Base-by-base conservation (phyloP, 805 yeast species). In the Lachancea sp. region DNA sequence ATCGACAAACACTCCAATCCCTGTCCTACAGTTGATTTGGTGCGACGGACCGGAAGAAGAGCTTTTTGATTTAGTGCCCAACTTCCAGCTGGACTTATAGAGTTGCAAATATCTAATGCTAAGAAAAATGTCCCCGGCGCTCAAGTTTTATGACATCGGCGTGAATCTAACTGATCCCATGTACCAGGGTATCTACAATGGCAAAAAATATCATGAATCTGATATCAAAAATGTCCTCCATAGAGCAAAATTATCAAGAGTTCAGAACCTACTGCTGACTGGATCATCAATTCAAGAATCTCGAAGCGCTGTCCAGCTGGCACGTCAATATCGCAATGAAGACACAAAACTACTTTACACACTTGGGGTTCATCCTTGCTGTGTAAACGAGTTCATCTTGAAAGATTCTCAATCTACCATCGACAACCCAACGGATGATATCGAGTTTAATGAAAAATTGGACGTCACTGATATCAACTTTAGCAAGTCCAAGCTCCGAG, bases 351-450 rank as follows among this genome's bases (percentile, higher is more conserved):
- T 81, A 26, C 75, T 68, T 49, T 78, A 85, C 19, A 93, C 99
- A 0, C 90, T 81, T 1, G 99, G 99, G 11, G 95, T 91, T 1
- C 99, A 93, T 67, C 99, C 99, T 0, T 91, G 99, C 64, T 71
- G 83, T 15, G 95, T 89, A 0, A 62, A 62, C 58, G 90, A 72
- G 53, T 75, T 80, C 50, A 66, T 56, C 8, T 49, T 45, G 6
- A 56, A 53, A 2, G 55, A 56, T 11, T 51, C 50, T 3, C 63
- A 62, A 31, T 63, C 63, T 1, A 50, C 56, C 17, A 57, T 59
- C n/a, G 59, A 56, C 41, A 51, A 45, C 11, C 63, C 62, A 8
- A 42, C 58, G 17, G 51, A 57, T 42, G 62, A 61, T 35, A 55
- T 53, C 18, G 49, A 42, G 2, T 43, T 39, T 38, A 59, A 58